Percentiles rank a stretch among this genome's conserved stretches.
phyloP scores from a whole-genome alignment of 225 moss, liverwort and hornwort genomes.

The Sphagnum contortum region DNA sequence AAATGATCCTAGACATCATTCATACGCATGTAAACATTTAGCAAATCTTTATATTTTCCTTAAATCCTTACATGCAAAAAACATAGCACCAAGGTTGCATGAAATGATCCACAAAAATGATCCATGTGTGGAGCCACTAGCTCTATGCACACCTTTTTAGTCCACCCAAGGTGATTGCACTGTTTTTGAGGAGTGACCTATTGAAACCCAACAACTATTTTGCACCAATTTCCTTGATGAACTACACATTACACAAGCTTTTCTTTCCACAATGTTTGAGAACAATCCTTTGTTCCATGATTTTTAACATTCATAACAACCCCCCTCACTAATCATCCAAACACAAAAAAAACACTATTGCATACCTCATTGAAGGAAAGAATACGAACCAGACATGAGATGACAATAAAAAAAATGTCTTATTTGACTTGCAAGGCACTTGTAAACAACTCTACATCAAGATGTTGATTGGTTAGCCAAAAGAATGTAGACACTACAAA shows the following conservation, averaged over 20 bases:
- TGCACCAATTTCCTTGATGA: too few relatives aligned
- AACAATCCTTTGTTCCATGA: too few relatives aligned
- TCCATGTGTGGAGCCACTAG: conserved; percentile 99
- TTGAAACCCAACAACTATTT: conserved; percentile 65
- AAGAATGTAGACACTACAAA: too few relatives aligned
- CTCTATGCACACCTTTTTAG: conserved; percentile 95
- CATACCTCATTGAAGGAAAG: conserved; percentile 79
- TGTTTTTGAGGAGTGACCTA: conserved; percentile 96
- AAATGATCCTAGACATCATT: too few relatives aligned
- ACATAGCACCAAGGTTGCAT: conserved; percentile 95
- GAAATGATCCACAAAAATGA: conserved; percentile 99
- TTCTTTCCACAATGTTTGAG: too few relatives aligned
- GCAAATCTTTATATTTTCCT: too few relatives aligned
- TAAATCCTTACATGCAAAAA: conserved; percentile 77
- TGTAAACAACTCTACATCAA: too few relatives aligned
- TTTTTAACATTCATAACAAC: too few relatives aligned
- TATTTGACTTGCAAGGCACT: conserved; percentile 57
- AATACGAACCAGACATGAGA: conserved; percentile 87
- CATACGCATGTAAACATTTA: too few relatives aligned
- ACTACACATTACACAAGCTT: too few relatives aligned
- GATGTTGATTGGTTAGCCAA: too few relatives aligned
- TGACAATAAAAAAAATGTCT: conserved; percentile 90
- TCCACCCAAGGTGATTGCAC: conserved; percentile 96
- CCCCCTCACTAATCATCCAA: too few relatives aligned
- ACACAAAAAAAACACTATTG: background rate